Conservation (phyloP, 169 alveolate species). For the Plasmodium malariae region DNA sequence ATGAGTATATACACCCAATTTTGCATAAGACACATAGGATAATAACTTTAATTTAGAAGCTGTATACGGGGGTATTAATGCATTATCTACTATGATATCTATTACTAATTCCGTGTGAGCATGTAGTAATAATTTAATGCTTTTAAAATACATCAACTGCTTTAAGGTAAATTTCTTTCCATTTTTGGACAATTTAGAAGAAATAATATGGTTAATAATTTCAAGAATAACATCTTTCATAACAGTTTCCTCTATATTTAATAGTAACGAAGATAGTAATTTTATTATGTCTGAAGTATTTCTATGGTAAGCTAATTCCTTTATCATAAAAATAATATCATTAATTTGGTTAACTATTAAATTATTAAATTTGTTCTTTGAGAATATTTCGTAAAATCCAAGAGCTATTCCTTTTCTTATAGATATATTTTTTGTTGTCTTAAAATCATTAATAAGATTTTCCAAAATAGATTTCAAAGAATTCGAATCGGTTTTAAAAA, state of each 20-base stretch:
- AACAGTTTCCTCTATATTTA: constrained; percentile 25
- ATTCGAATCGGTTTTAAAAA: constrained; percentile 46
- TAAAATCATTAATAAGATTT: constrained; percentile 63
- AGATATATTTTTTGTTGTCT: constrained; percentile 43
- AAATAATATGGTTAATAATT: constrained; percentile 12
- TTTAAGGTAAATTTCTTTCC: constrained; percentile 22
- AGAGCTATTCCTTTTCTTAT: constrained; percentile 64
- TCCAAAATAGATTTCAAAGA: constrained; percentile 50
- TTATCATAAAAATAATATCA: constrained; percentile 66
- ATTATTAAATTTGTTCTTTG: constrained; percentile 43
- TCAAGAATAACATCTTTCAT: constrained; percentile 46
- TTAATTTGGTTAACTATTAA: constrained; percentile 37
- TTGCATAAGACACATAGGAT: constrained; percentile 58
- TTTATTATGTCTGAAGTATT: constrained; percentile 45
- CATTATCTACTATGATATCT: constrained; percentile 24
- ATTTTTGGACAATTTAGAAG: not conserved
- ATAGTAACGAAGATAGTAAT: constrained; percentile 35
- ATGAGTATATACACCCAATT: not conserved
- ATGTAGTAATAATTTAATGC: constrained; percentile 66
- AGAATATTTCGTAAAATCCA: constrained; percentile 76
- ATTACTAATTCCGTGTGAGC: constrained; percentile 66
- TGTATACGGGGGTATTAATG: constrained; percentile 45
- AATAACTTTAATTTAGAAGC: constrained; percentile 49
- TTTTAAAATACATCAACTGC: constrained; percentile 41
- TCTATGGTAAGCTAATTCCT: constrained; percentile 68